Base-by-base conservation (phyloP, 371 early-diverging fungal genomes). In the Mortierella sp. region DNA sequence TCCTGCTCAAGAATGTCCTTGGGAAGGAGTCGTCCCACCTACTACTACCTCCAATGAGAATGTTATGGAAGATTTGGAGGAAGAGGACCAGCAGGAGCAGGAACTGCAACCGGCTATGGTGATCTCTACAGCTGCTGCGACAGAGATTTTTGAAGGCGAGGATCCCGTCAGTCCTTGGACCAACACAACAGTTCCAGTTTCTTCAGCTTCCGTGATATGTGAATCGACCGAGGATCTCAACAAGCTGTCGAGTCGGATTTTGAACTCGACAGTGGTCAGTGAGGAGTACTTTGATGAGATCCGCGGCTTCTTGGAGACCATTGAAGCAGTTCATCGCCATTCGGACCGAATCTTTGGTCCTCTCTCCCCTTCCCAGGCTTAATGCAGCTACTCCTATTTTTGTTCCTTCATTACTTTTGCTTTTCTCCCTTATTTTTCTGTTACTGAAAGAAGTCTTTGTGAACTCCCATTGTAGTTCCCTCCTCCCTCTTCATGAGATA, bases 261-360 rank as follows among this genome's bases (percentile, higher is more conserved):
- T 75, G 49, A 43, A 50, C 51, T 59, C 75, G 12, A 49, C 50
- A 2, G 47, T 47, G 2, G 64, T 75, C 32, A 69, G 44, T 44
- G 64, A 75, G 24, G 76, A 69, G 44, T 75, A 75, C 57, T 75
- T 75, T 75, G 70, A 75, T 12, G 39, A 60, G 39, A 63, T 75
- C 32, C 76, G 70, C 11, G 69, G 69, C 0, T 75, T 75, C 48
- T 43, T 75, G 61, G 69, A 69, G 23, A 56, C 52, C 21, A 54
- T 75, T 46, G 76, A 75, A 28, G 64, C 64, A 21, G 57, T 69
- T 1, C 67, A 72, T 26, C 66, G 67, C 12, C 72, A 72, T 43
- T 66, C 67, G 6, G 68, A 72, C 49, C 23, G 39, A 19, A 28
- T 67, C n/a, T 64, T 54, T 53, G 51, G 58, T 9, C 32, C 58